These are phyloP conservation scores for Chalciporus piperatus DNA, from an alignment of 768 basidiomycete genomes.

Conservation along the genomic window DNA sequence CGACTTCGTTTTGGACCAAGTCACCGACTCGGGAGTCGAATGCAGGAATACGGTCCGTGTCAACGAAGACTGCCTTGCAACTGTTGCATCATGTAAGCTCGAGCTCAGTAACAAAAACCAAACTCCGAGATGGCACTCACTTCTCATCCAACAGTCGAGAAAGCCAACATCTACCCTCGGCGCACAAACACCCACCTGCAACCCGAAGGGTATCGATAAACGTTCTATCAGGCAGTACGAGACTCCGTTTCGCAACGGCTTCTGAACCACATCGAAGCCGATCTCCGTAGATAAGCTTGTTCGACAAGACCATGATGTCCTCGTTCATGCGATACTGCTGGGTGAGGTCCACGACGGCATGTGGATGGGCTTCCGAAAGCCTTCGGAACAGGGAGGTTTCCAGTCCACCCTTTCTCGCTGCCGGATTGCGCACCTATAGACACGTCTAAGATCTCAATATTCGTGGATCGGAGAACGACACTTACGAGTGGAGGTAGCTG, in stretches of 20 bases:
- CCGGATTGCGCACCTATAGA: constrained; percentile 73
- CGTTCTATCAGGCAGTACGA: constrained; percentile 50
- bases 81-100: constrained; percentile 36
- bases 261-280: constrained; percentile 77
- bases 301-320: constrained; percentile 91
- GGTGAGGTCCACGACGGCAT: constrained; percentile 80
- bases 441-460: not conserved
- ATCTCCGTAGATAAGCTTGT: constrained; percentile 79
- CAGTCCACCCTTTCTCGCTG: constrained; percentile 80
- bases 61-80: constrained; percentile 87
- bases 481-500: constrained; percentile 92
- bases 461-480: not conserved
- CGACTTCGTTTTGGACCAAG: constrained; percentile 84
- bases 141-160: constrained; percentile 57
- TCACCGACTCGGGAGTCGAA: constrained; percentile 81
- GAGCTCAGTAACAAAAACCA: not conserved
- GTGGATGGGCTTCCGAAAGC: constrained; percentile 83
- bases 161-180: constrained; percentile 64
- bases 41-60: constrained; percentile 83
- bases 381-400: constrained; percentile 88
- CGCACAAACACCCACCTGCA: constrained; percentile 28
- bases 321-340: constrained; percentile 96
- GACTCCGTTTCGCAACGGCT: constrained; percentile 55
- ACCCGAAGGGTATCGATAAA: constrained; percentile 47
- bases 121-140: constrained; percentile 37